phyloP scores from a whole-genome alignment of 345 rosid species.

The Syzygium jambos region DNA sequence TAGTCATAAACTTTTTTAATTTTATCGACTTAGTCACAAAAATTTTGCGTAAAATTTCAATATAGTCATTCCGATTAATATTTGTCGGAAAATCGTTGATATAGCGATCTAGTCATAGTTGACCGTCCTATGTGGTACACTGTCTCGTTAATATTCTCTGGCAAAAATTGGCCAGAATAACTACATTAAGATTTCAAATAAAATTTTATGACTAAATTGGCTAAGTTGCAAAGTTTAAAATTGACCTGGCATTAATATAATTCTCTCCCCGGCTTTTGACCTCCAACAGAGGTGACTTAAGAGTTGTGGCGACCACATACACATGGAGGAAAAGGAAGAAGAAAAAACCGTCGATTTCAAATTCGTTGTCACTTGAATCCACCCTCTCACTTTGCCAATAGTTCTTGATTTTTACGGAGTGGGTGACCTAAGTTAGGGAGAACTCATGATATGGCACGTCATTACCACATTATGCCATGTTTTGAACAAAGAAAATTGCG shows the following conservation, averaged over 20 bases:
- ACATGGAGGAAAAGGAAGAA: background rate
- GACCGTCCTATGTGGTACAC: no score
- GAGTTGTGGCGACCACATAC: background rate
- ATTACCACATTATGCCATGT: background rate
- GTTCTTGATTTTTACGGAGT: background rate
- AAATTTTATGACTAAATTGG: background rate
- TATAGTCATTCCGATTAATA: background rate
- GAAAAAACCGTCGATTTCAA: background rate
- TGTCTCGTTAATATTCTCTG: rapidly evolving
- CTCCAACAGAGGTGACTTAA: background rate
- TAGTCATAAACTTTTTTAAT: background rate
- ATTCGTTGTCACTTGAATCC: background rate
- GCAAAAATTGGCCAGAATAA: no score
- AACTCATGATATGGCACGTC: background rate
- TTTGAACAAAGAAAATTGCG: background rate
- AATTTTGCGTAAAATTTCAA: background rate
- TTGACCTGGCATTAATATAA: no score
- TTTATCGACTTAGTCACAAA: background rate
- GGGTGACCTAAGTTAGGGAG: background rate
- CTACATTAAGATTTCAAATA: background rate
- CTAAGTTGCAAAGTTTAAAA: background rate
- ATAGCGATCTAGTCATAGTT: no score
- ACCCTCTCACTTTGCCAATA: background rate
- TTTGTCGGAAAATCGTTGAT: no score
- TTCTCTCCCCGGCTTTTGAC: no score